Percentiles rank a stretch among this genome's conserved stretches.
Conservation (phyloP, 2,329 filamentous ascomycete genomes). For the Chrysoporthe deuterocubensis region DNA sequence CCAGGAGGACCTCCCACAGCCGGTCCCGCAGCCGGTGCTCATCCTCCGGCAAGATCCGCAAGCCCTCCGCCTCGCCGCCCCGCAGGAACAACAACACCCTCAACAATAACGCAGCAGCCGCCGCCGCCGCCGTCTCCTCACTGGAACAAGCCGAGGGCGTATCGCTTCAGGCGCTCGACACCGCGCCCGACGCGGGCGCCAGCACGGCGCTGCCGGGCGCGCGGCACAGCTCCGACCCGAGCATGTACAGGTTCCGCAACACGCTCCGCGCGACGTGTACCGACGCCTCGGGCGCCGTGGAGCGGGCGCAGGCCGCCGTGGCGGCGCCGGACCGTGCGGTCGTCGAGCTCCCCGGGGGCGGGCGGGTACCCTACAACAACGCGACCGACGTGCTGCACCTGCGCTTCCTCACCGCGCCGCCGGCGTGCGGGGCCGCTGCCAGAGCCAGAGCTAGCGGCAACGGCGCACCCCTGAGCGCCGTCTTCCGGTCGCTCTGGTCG, state of each 20-base stretch:
- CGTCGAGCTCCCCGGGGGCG: constrained; percentile 6
- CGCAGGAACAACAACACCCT: neutral
- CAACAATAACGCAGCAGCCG: neutral
- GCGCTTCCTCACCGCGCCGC: constrained; percentile 16
- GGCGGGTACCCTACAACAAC: constrained; percentile 25
- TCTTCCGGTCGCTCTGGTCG: constrained; percentile 27
- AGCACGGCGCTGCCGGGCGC: neutral
- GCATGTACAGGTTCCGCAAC: constrained; percentile 25
- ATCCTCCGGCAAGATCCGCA: constrained; percentile 19
- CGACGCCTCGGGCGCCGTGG: constrained; percentile 17
- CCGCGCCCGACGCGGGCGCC: neutral
- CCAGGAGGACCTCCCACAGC: neutral
- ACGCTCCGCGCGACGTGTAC: constrained; percentile 15
- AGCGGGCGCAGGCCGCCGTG: neutral
- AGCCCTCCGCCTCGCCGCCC: constrained; percentile 14
- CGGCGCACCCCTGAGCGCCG: constrained; percentile 12
- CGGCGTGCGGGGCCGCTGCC: neutral
- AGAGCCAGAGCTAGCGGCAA: neutral
- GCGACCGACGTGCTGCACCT: constrained; percentile 26
- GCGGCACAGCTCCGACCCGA: constrained; percentile 18
- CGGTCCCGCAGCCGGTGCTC: constrained; percentile 12
- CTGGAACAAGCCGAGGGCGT: constrained; percentile 8
- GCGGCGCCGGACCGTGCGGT: neutral
- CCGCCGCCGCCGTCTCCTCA: constrained; percentile 2
- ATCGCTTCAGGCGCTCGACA: constrained; percentile 17